Conservation (phyloP, 768 basidiomycete species). For the Hypholoma sublateritium region DNA sequence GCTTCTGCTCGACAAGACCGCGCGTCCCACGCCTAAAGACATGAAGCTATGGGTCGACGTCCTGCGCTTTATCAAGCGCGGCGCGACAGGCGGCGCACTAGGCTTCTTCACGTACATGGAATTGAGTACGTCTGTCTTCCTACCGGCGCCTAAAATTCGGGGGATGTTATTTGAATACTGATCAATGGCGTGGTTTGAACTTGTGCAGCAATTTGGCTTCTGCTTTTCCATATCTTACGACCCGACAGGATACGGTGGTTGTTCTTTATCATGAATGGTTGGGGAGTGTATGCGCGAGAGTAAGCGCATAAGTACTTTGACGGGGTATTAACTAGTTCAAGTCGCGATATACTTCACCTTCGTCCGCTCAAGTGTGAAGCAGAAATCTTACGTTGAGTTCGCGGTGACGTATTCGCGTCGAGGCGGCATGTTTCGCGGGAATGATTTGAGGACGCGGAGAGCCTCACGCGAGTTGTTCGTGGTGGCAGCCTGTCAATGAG, state of each 20-base stretch:
- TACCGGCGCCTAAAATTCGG: background rate
- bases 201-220: constrained; percentile 37
- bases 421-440: no score
- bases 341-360: no score
- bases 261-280: constrained; percentile 49
- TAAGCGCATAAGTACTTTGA: no score
- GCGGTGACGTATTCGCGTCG: no score
- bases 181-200: background rate
- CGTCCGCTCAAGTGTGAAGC: no score
- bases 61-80: constrained; percentile 49
- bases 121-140: constrained; percentile 36
- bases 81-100: constrained; percentile 45
- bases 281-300: constrained; percentile 36
- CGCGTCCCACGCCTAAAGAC: constrained; percentile 44
- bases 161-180: background rate
- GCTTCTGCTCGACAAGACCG: constrained; percentile 44
- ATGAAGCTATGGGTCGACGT: constrained; percentile 61
- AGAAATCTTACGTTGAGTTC: no score
- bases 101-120: constrained; percentile 61
- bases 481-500: no score
- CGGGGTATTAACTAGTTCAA: no score
- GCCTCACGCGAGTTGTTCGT: no score
- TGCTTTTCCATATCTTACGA: constrained; percentile 45
- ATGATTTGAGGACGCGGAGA: no score
- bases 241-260: constrained; percentile 45